Evolutionary conservation across 1,284 basidiomycete species (phyloP).

Genomic region (Albatrellus sp.): DNA sequence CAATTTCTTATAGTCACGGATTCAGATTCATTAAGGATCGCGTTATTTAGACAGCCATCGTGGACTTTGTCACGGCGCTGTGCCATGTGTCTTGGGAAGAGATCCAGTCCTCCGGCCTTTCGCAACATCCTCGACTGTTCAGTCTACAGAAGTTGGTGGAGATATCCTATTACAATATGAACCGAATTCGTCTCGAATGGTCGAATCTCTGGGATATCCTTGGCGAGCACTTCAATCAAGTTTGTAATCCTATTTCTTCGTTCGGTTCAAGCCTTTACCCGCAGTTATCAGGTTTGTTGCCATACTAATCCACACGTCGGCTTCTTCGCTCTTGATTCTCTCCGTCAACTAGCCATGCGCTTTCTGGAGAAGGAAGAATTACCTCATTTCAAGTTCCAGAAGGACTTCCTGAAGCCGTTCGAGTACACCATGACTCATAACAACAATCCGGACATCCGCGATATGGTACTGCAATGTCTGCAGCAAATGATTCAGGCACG

Average conservation of each 20-base stretch:
- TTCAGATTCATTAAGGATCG: not conserved
- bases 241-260: constrained; percentile 20
- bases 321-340: constrained; percentile 93
- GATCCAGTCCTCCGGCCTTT: constrained; percentile 92
- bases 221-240: constrained; percentile 98
- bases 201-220: constrained; percentile 96
- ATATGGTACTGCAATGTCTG: constrained; percentile 97
- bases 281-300: constrained; percentile 70
- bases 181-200: constrained; percentile 96
- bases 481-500: constrained; percentile 98
- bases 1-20: not conserved
- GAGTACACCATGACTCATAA: constrained; percentile 98
- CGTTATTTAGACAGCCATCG: constrained; percentile 73
- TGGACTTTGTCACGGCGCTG: constrained; percentile 94
- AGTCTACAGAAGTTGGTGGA: constrained; percentile 98
- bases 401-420: constrained; percentile 97
- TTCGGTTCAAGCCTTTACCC: constrained; percentile 8
- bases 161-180: constrained; percentile 99
- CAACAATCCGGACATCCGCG: constrained; percentile 87
- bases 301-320: constrained; percentile 96
- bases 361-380: constrained; percentile 99
- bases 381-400: constrained; percentile 98
- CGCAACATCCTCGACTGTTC: constrained; percentile 89
- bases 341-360: constrained; percentile 97
- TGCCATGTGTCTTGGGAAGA: constrained; percentile 99